A percentile compares a stretch with the other conserved stretches of the same genome.
These are phyloP conservation scores for Phaeosphaeriaceae sp. DNA, from an alignment of 2,329 filamentous ascomycete species.

Conservation along the genomic window DNA sequence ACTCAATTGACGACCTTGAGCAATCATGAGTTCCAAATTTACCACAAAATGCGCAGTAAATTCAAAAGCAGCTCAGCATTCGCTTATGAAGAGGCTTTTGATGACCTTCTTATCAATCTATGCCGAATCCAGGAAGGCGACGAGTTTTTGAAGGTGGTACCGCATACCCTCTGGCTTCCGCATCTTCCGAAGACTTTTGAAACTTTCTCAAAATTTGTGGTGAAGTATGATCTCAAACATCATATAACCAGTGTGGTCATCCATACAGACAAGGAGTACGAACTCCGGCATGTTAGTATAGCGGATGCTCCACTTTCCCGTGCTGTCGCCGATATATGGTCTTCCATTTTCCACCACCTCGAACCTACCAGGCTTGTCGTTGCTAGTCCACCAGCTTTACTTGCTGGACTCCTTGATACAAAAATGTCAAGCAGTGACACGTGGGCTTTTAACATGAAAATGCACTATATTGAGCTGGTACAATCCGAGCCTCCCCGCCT, in stretches of 20 bases:
- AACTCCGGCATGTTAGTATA: slow-evolving; percentile 30
- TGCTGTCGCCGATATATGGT: slow-evolving; percentile 53
- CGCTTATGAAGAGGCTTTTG: slow-evolving; percentile 39
- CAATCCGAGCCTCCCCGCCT: slow-evolving; percentile 15
- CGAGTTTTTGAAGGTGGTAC: slow-evolving; percentile 31
- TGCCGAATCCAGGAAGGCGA: slow-evolving; percentile 41
- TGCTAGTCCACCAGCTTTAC: slow-evolving; percentile 64
- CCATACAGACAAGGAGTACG: slow-evolving; percentile 50
- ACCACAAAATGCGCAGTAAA: slow-evolving; percentile 40
- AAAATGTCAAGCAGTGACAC: slow-evolving; percentile 63
- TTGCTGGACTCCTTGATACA: slow-evolving; percentile 66
- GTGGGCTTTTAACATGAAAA: slow-evolving; percentile 69
- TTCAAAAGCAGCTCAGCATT: slow-evolving; percentile 39
- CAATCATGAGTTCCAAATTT: slow-evolving; percentile 42
- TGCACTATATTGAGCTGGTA: slow-evolving; percentile 64
- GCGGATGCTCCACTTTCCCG: slow-evolving; percentile 53
- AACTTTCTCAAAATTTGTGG: slow-evolving; percentile 26
- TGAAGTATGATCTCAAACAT: slow-evolving; percentile 29
- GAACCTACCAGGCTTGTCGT: slow-evolving; percentile 46
- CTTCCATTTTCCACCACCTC: slow-evolving; percentile 32
- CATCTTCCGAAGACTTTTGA: slow-evolving; percentile 35
- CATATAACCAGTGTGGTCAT: slow-evolving; percentile 58
- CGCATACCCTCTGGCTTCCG: slow-evolving; percentile 38
- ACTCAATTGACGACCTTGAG: slow-evolving; percentile 37
- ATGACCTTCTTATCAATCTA: slow-evolving; percentile 42